Conservation (phyloP, 192 early-diverging fungal genomes). For the Umbelopsis vinacea region DNA sequence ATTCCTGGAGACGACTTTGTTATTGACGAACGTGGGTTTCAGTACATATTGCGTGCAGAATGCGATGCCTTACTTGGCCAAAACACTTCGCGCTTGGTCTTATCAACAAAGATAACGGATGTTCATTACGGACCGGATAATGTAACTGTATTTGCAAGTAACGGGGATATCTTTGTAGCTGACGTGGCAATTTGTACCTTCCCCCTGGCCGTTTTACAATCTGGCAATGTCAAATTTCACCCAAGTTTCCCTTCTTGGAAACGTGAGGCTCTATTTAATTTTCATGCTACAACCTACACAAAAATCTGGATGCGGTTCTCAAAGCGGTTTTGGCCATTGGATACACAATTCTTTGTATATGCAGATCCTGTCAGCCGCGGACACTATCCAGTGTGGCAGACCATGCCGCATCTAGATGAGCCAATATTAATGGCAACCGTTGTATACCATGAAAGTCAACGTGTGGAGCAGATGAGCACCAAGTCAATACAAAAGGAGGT, state of each 20-base stretch:
- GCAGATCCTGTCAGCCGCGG: slow-evolving; percentile 20
- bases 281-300: slow-evolving; percentile 46
- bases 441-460: slow-evolving; percentile 25
- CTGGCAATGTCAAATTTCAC: slow-evolving; percentile 32
- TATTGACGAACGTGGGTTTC: slow-evolving; percentile 39
- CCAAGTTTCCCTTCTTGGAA: slow-evolving; percentile 48
- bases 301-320: slow-evolving; percentile 48
- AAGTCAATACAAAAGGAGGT: slow-evolving; percentile 25
- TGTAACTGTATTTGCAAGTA: slow-evolving; percentile 31
- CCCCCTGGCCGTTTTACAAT: slow-evolving; percentile 45
- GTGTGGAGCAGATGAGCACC: slow-evolving; percentile 31
- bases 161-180: slow-evolving; percentile 32
- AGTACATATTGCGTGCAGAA: slow-evolving; percentile 38
- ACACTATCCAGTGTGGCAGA: slow-evolving; percentile 26
- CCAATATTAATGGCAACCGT: slow-evolving; percentile 40
- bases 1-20: slow-evolving; percentile 43
- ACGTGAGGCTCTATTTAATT: slow-evolving; percentile 39
- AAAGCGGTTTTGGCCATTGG: slow-evolving; percentile 35
- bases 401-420: neutral
- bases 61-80: slow-evolving; percentile 14
- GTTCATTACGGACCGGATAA: slow-evolving; percentile 29
- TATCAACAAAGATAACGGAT: slow-evolving; percentile 40
- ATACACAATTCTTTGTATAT: slow-evolving; percentile 28
- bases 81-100: slow-evolving; percentile 28
- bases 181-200: slow-evolving; percentile 48